Percentiles rank a stretch among this genome's conserved stretches.
Conservation (phyloP, 768 basidiomycete genomes). For the Rhodosporidiobolus odoratus region DNA sequence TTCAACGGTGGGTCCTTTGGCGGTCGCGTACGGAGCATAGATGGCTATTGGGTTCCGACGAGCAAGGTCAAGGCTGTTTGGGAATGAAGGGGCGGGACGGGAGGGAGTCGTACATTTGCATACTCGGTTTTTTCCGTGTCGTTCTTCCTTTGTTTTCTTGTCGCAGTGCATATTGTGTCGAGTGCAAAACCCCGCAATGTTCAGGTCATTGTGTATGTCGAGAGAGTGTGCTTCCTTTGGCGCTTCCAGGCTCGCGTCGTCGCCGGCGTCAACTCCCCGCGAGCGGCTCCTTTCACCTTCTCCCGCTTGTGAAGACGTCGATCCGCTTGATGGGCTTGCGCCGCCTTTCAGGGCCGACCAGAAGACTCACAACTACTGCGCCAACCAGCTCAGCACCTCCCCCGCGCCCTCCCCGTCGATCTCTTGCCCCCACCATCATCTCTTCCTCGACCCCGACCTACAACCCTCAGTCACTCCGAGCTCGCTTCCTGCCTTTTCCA, state of each 20-base stretch:
- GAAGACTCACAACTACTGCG: not conserved
- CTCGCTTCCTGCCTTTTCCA: slow-evolving; percentile 25
- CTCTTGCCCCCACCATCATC: not conserved
- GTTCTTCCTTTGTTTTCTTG: too few relatives aligned
- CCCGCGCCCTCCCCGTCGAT: not conserved
- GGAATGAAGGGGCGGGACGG: not conserved
- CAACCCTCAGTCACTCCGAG: slow-evolving; percentile 8
- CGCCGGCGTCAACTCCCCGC: not conserved
- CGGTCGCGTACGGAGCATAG: slow-evolving; percentile 25
- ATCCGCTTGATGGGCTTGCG: not conserved
- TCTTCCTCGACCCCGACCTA: not conserved
- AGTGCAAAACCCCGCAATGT: too few relatives aligned
- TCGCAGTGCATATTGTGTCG: too few relatives aligned
- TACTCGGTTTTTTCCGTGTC: too few relatives aligned
- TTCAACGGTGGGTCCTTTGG: slow-evolving; percentile 30
- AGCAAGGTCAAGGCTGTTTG: not conserved
- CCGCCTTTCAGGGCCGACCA: too few relatives aligned
- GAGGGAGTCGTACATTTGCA: not conserved
- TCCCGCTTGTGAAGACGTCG: not conserved
- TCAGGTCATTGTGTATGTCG: too few relatives aligned
- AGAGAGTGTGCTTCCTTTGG: too few relatives aligned
- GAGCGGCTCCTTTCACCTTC: not conserved
- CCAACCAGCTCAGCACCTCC: not conserved
- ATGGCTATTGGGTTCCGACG: slow-evolving; percentile 29
- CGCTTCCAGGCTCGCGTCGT: too few relatives aligned